Evolutionary conservation across 495 filamentous ascomycete genomes (phyloP).

Genomic region (Penicillium goetzii): DNA sequence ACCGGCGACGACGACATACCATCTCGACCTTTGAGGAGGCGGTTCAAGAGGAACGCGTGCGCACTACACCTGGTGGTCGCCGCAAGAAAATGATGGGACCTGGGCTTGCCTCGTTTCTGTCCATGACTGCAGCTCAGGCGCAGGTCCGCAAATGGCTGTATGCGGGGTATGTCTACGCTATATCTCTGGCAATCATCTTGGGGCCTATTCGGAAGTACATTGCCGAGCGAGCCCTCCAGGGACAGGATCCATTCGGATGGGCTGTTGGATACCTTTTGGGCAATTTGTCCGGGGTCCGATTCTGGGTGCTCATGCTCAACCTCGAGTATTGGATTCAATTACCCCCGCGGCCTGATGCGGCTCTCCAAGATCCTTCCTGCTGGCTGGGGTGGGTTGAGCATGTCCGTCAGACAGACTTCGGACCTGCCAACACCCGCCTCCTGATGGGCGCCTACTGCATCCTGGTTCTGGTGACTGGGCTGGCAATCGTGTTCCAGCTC

Average conservation of each 20-base stretch:
- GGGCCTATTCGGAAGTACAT: conserved; percentile 73
- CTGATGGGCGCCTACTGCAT: conserved; percentile 74
- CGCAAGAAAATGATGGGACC: conserved; percentile 69
- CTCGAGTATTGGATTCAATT: conserved; percentile 78
- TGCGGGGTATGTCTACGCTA: conserved; percentile 73
- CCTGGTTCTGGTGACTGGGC: conserved; percentile 65
- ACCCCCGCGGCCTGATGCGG: conserved; percentile 53
- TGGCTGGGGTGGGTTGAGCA: conserved; percentile 61
- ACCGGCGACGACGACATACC: conserved; percentile 57
- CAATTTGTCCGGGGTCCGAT: conserved; percentile 68
- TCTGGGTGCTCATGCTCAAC: conserved; percentile 64
- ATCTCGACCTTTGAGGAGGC: conserved; percentile 49
- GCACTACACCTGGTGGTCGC: conserved; percentile 65
- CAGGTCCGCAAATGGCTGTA: conserved; percentile 79
- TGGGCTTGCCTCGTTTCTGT: conserved; percentile 71
- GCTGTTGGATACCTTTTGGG: conserved; percentile 88
- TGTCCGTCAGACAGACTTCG: conserved; percentile 60
- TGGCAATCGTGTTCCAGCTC: conserved; percentile 73
- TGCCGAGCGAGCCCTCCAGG: conserved; percentile 63
- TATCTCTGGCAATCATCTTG: conserved; percentile 66
- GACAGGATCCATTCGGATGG: conserved; percentile 87
- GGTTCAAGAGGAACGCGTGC: conserved; percentile 38
- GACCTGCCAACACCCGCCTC: conserved; percentile 81
- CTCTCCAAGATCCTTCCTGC: conserved; percentile 39
- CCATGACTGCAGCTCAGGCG: conserved; percentile 79